Evolutionary conservation across 495 filamentous ascomycete species (phyloP).

Genomic region (Geopyxis carbonaria): DNA sequence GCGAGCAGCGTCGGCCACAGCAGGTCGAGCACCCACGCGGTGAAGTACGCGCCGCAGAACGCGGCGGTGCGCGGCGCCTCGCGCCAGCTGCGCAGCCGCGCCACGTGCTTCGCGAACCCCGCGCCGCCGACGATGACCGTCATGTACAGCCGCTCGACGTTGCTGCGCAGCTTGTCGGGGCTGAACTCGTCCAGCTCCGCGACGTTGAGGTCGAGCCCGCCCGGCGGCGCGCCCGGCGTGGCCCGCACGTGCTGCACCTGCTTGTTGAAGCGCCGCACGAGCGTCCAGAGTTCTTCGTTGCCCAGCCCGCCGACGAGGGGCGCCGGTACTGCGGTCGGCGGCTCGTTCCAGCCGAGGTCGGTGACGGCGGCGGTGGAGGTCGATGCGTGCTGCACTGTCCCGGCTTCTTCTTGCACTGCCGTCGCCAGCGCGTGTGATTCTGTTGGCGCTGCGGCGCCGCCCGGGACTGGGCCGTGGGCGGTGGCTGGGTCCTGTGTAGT

Average conservation of each 20-base stretch:
- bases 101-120: constrained; percentile 53
- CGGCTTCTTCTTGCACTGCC: constrained; percentile 30
- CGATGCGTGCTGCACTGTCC: constrained; percentile 4
- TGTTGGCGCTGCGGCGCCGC: constrained; percentile 22
- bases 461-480: constrained; percentile 1
- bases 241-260: constrained; percentile 83
- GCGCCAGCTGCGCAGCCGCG: constrained; percentile 60
- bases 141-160: constrained; percentile 72
- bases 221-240: constrained; percentile 31
- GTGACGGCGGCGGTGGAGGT: constrained; percentile 30
- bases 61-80: constrained; percentile 49
- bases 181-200: constrained; percentile 72
- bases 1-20: constrained; percentile 42
- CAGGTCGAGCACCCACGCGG: constrained; percentile 62
- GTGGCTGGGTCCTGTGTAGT: no score
- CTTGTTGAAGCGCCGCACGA: constrained; percentile 75
- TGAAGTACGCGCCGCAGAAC: constrained; percentile 52
- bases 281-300: constrained; percentile 75
- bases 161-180: constrained; percentile 67
- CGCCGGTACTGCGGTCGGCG: constrained; percentile 37
- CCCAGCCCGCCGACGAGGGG: constrained; percentile 53
- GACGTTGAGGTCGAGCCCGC: constrained; percentile 61
- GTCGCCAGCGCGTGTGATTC: constrained; percentile 35
- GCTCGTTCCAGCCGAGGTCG: constrained; percentile 60
- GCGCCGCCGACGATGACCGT: constrained; percentile 55